Percentiles rank a stretch among this genome's conserved stretches.
Conservation (phyloP, 352 stramenopile species). For the Lagenidium sp. region DNA sequence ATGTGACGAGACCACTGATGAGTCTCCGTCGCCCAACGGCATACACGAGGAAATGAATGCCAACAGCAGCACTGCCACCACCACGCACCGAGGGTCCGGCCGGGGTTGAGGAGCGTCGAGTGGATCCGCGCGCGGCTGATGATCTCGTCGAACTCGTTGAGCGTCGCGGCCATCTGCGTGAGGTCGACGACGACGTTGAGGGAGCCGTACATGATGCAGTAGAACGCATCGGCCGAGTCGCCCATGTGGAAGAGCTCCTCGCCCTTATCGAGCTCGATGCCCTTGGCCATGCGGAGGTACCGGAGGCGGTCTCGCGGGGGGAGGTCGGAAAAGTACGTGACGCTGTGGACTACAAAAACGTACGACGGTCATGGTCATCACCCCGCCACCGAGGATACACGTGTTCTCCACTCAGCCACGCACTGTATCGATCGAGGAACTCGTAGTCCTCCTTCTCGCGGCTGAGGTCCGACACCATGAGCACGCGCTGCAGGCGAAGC, state of each 20-base stretch:
- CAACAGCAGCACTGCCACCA: too few species aligned
- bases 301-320: slow-evolving; percentile 35
- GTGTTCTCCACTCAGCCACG: too few species aligned
- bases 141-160: slow-evolving; percentile 69
- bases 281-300: slow-evolving; percentile 56
- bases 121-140: slow-evolving; percentile 58
- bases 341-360: slow-evolving; percentile 46
- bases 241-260: slow-evolving; percentile 64
- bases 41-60: too few species aligned
- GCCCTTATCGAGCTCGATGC: slow-evolving; percentile 49
- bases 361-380: too few species aligned
- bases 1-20: too few species aligned
- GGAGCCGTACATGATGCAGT: slow-evolving; percentile 67
- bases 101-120: slow-evolving; percentile 54
- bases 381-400: too few species aligned
- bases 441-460: slow-evolving; percentile 51
- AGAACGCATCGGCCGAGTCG: slow-evolving; percentile 61
- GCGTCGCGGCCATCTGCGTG: slow-evolving; percentile 48
- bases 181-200: slow-evolving; percentile 73
- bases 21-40: too few species aligned
- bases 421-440: slow-evolving; percentile 57
- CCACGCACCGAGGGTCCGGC: slow-evolving; percentile 25
- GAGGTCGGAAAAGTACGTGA: slow-evolving; percentile 59
- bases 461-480: slow-evolving; percentile 30
- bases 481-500: slow-evolving; percentile 26